phyloP scores from a whole-genome alignment of 2,329 filamentous ascomycete genomes.

The Phyllosticta capitalensis region DNA sequence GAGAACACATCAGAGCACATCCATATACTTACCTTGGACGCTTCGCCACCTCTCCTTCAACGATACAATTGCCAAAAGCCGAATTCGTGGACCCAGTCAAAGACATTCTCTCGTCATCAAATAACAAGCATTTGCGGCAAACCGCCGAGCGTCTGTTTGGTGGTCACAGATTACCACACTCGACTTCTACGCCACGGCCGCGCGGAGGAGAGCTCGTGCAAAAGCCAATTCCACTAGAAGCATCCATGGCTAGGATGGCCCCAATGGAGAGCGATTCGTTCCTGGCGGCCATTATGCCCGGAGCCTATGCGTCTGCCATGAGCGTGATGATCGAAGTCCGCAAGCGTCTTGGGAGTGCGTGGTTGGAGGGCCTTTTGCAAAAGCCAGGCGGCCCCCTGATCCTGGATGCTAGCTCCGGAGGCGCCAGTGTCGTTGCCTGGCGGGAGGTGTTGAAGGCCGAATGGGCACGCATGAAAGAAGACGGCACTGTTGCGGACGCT shows the following conservation, averaged over 20 bases:
- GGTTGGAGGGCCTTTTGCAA: constrained; percentile 56
- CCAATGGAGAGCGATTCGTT: constrained; percentile 69
- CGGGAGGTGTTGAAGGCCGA: constrained; percentile 71
- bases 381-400: constrained; percentile 55
- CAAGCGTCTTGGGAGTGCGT: constrained; percentile 59
- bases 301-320: constrained; percentile 58
- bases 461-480: constrained; percentile 57
- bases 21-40: constrained; percentile 64
- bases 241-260: constrained; percentile 56
- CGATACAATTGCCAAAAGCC: constrained; percentile 63
- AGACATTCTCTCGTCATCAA: constrained; percentile 55
- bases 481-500: constrained; percentile 14
- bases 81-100: constrained; percentile 61
- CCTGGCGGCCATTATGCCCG: constrained; percentile 59
- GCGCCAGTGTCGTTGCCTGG: constrained; percentile 66
- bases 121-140: constrained; percentile 60
- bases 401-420: constrained; percentile 65
- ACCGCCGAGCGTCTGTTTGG: constrained; percentile 68
- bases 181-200: constrained; percentile 58
- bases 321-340: constrained; percentile 63
- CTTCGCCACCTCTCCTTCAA: constrained; percentile 63
- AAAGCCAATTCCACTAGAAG: constrained; percentile 54
- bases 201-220: constrained; percentile 47
- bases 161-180: constrained; percentile 65
- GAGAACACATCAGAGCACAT: constrained; percentile 51